Evolutionary conservation across 2,329 filamentous ascomycete species (phyloP).

Genomic region (Penicillium crustosum): DNA sequence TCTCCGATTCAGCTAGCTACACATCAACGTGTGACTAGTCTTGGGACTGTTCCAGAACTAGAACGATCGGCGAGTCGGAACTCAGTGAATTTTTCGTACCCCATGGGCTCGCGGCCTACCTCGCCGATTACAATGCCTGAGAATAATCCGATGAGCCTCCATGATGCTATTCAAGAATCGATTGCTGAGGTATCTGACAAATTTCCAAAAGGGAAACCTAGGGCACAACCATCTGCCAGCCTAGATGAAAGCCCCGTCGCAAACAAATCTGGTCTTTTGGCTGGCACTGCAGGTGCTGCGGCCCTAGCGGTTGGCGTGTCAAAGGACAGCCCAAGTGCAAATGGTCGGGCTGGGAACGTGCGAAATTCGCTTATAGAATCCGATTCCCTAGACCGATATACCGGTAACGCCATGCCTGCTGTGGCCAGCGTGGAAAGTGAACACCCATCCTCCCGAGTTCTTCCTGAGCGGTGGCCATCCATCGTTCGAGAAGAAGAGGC

Average conservation of each 20-base stretch:
- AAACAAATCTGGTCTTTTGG: conserved; percentile 25
- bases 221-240: conserved; percentile 22
- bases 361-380: neutral
- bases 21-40: conserved; percentile 21
- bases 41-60: conserved; percentile 36
- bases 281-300: conserved; percentile 34
- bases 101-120: conserved; percentile 42
- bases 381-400: conserved; percentile 1
- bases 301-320: conserved; percentile 27
- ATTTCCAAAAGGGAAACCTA: conserved; percentile 27
- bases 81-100: conserved; percentile 52
- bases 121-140: conserved; percentile 36
- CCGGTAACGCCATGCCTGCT: neutral
- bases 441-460: conserved; percentile 15
- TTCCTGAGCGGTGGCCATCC: conserved; percentile 15
- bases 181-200: conserved; percentile 29
- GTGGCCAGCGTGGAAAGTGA: neutral
- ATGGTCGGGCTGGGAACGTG: conserved; percentile 9
- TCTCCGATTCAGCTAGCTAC: conserved; percentile 18
- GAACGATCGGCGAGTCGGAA: conserved; percentile 44
- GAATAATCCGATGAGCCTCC: conserved; percentile 19
- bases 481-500: conserved; percentile 14
- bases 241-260: conserved; percentile 31
- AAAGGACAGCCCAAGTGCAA: conserved; percentile 13
- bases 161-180: conserved; percentile 24